phyloP scores from a whole-genome alignment of 176 grass and related monocot genomes.

The Cocos nucifera region DNA sequence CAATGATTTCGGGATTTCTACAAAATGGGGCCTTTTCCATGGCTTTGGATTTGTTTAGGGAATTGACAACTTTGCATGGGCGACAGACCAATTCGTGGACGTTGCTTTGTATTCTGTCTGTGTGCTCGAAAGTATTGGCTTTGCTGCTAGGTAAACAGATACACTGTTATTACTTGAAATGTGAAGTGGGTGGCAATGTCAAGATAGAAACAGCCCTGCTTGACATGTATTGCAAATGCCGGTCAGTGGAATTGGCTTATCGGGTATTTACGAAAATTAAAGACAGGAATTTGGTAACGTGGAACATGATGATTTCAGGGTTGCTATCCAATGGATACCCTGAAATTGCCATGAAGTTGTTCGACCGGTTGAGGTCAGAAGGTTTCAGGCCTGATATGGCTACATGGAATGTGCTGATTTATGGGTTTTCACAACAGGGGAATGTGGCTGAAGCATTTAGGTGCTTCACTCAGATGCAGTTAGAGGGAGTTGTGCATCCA shows the following conservation, averaged over 20 bases:
- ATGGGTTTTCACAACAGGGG: constrained; percentile 19
- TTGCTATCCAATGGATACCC: constrained; percentile 15
- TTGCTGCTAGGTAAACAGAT: constrained; percentile 20
- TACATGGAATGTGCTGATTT: constrained; percentile 30
- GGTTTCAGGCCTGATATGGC: constrained; percentile 20
- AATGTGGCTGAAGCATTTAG: constrained; percentile 16
- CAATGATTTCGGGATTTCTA: constrained; percentile 28
- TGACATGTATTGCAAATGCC: constrained; percentile 30
- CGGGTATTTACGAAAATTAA: constrained; percentile 24
- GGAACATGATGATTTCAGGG: constrained; percentile 33
- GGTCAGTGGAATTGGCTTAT: constrained; percentile 17
- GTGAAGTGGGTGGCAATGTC: constrained; percentile 5
- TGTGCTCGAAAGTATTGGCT: constrained; percentile 12
- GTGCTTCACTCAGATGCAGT: constrained; percentile 23
- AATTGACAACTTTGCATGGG: not conserved
- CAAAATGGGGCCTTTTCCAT: constrained; percentile 12
- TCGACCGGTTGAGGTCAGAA: constrained; percentile 25
- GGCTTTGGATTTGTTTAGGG: constrained; percentile 21
- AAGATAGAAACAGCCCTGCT: constrained; percentile 26
- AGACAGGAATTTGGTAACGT: constrained; percentile 24
- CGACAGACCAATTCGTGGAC: constrained; percentile 20
- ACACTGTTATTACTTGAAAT: constrained; percentile 25
- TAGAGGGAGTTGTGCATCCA: constrained; percentile 6
- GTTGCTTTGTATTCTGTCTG: constrained; percentile 27
- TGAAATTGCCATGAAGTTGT: not conserved